Evolutionary conservation across 2,329 filamentous ascomycete species (phyloP).

Genomic region (Daldinia sp.): DNA sequence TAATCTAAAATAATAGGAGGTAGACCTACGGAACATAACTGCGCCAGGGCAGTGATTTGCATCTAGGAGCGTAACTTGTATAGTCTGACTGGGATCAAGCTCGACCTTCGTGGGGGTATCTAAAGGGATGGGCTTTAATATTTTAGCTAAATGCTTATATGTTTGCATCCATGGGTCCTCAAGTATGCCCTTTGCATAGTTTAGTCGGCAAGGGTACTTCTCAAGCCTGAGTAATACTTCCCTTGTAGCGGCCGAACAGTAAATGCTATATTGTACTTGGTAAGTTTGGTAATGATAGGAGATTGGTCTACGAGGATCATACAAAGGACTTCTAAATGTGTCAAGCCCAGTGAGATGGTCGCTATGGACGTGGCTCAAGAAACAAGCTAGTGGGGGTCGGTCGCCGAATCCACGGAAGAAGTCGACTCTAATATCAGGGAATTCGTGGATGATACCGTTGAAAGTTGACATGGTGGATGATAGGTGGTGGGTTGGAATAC

Average conservation of each 20-base stretch:
- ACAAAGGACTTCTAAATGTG: constrained; percentile 80
- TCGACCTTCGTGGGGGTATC: constrained; percentile 84
- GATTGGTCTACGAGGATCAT: constrained; percentile 32
- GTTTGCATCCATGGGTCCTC: constrained; percentile 76
- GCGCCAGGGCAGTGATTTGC: constrained; percentile 93
- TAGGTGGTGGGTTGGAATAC: not conserved
- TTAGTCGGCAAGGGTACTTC: constrained; percentile 82
- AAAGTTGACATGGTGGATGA: constrained; percentile 77
- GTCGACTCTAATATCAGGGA: constrained; percentile 87
- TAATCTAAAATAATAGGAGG: not conserved
- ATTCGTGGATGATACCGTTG: constrained; percentile 78
- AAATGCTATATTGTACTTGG: constrained; percentile 65
- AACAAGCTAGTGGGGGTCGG: constrained; percentile 80
- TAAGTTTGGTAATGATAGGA: constrained; percentile 3
- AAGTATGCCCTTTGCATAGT: constrained; percentile 81
- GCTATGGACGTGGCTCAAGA: constrained; percentile 92
- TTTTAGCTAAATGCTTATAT: constrained; percentile 79
- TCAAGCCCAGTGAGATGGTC: constrained; percentile 89
- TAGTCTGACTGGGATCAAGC: constrained; percentile 73
- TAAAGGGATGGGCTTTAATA: constrained; percentile 84
- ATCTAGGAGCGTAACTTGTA: constrained; percentile 87
- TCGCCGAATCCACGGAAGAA: constrained; percentile 75
- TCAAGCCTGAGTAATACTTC: constrained; percentile 86
- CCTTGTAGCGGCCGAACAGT: constrained; percentile 86
- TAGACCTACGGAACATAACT: constrained; percentile 81